Conservation (phyloP, 208 protist genomes). For the Trypanosoma theileri region DNA sequence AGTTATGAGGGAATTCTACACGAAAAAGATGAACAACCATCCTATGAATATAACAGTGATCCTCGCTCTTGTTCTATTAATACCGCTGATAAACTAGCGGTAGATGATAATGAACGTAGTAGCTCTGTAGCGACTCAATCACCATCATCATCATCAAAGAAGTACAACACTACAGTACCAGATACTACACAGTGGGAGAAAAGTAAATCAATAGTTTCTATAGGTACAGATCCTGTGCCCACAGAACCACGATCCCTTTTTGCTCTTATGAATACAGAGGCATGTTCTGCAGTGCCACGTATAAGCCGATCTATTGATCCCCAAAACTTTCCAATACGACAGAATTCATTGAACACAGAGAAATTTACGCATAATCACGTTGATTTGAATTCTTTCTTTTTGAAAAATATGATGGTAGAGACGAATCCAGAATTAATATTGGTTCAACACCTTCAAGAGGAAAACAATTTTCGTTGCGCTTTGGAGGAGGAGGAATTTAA, state of each 20-base stretch:
- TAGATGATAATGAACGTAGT: background rate
- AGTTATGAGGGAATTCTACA: background rate
- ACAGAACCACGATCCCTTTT: too few relatives aligned
- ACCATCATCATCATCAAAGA: background rate
- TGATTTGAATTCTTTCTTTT: too few relatives aligned
- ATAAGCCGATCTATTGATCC: background rate
- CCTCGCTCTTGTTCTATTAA: background rate
- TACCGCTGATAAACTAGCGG: background rate
- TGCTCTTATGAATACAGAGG: too few relatives aligned
- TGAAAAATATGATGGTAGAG: background rate
- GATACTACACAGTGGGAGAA: too few relatives aligned
- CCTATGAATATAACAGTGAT: background rate
- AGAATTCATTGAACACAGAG: too few relatives aligned
- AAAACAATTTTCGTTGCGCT: background rate
- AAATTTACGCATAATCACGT: too few relatives aligned
- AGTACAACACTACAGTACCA: background rate
- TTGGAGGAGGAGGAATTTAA: constrained; percentile 6
- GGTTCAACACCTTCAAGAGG: background rate
- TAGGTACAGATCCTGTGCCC: too few relatives aligned
- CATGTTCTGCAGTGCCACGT: background rate
- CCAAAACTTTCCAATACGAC: too few relatives aligned
- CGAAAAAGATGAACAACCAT: background rate
- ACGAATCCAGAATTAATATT: background rate
- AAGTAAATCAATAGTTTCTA: too few relatives aligned
- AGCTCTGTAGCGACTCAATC: background rate